Base-by-base conservation (phyloP, 192 early-diverging fungal genomes). In the Entomortierella lignicola region DNA sequence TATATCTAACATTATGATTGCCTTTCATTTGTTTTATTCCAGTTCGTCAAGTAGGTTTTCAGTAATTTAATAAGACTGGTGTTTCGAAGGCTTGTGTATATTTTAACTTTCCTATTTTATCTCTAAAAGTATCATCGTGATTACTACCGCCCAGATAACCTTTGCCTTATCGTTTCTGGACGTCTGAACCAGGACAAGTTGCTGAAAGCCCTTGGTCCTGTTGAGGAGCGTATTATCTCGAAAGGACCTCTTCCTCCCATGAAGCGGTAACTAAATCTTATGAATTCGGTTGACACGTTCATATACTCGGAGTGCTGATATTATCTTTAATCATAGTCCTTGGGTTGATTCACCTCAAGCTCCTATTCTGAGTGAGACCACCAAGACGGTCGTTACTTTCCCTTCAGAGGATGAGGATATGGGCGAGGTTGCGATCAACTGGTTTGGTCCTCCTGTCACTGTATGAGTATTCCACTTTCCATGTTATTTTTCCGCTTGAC, bases 371-470 rank as follows among this genome's bases (percentile, higher is more conserved):
- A 71, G 47, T 23, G 61, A 85, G 42, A 73, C 85, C 5, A 69
- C 85, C 11, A 70, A 82, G n/a, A 81, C 84, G 13, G 66, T 50
- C n/a, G 80, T 90, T 0, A 67, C 82, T 20, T 90, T 90, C 77
- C 87, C 89, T 0, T 87, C 88, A 42, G 89, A 88, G 44, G 89
- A 90, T 61, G 89, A 90, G 52, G 83, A 81, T 17, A 88, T 88
- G 84, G 89, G 89, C 17, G 82, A 85, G 37, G 68, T 90, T 1
- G 54, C 72, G 4, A 71, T 90, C 56, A 67, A 81, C 21, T 90
- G 87, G 87, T 83, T 84, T 34, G 89, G 89, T 56, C 86, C 89
- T 8, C 54, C 66, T 12, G 68, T 86, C 53, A 71, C 84, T 56
- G 89, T 88, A 84, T 59, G 72, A 25, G 27, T 18, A 21, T 15